Evolutionary conservation across 257 asterid species (phyloP), one percentile per base, ranked within the genome.

Genomic region (Solanum virginianum): DNA sequence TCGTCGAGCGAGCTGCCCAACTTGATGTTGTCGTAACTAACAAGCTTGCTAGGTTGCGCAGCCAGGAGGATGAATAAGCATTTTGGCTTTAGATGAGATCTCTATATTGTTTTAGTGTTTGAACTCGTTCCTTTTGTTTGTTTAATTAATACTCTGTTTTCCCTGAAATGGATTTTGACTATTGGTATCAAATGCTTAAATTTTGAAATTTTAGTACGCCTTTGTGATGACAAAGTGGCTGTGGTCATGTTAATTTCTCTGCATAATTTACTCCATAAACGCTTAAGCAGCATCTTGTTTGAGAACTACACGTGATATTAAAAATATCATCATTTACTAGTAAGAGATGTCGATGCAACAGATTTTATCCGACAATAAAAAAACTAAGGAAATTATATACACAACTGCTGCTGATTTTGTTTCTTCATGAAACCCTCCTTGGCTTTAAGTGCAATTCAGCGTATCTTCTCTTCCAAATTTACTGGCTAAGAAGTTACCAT

Each of bases 21-120:
- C 92, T 93, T 36, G 98, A 94, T 75, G 89, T 94, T 53, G 97
- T 90, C n/a, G 92, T 92, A 49, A 90, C 96, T 1, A 94, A 91
- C 95, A 94, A 89, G 91, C 95, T 94, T 87, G 97, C 98, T 75
- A 88, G 96, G 85, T 74, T 93, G 88, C 93, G 89, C 80, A 91
- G 94, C 90, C 98, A 92, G 85, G 97, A 93, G 83, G 95, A 94
- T 74, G 97, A 94, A 91, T 93, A 85, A 91, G 90, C 80, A 75
- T 75, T 75, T 75, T 75, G 24, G 5, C 82, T 15, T 51, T 75
- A 51, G 45, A 75, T 22, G 81, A 74, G 39, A 75, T 75, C 82
- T 49, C 82, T 51, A 24, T 49, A 49, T 49, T 75, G 82, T 51
- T 32, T 68, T 15, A 49, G 82, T 24, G 62, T 75, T 24, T 75